Evolutionary conservation across 1,284 basidiomycete species (phyloP).

Genomic region (Macrocystidia cucumis): DNA sequence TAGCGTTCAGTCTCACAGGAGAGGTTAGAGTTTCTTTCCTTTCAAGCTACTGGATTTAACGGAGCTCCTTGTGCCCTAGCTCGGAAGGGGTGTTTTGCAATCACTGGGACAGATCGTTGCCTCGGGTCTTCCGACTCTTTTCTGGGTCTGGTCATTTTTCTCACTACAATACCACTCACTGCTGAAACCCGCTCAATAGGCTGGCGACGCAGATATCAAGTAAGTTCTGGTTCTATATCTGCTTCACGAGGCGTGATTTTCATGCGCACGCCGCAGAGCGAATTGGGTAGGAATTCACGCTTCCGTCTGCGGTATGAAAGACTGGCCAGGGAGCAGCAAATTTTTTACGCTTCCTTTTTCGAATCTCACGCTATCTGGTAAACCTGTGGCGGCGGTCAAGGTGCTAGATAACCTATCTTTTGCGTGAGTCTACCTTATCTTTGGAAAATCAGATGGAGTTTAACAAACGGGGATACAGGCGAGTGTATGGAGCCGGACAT

Average conservation of each 20-base stretch:
- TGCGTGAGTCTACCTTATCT: constrained; percentile 27
- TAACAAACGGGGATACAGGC: constrained; percentile 21
- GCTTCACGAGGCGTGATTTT: constrained; percentile 1
- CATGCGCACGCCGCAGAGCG: constrained; percentile 44
- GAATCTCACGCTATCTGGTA: constrained; percentile 50
- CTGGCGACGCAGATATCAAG: constrained; percentile 62
- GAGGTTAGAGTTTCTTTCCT: not conserved
- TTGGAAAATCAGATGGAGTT: no score
- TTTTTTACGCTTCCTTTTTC: constrained; percentile 41
- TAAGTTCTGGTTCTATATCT: constrained; percentile 16
- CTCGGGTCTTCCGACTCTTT: constrained; percentile 46
- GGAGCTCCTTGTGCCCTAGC: no score
- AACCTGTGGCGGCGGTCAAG: constrained; percentile 45
- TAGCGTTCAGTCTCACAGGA: not conserved
- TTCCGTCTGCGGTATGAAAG: constrained; percentile 48
- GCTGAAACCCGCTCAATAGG: constrained; percentile 26
- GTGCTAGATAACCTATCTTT: constrained; percentile 62
- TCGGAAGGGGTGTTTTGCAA: no score
- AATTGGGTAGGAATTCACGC: constrained; percentile 58
- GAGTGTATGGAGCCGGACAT: constrained; percentile 48
- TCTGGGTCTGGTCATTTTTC: no score
- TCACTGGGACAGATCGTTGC: constrained; percentile 43
- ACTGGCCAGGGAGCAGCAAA: constrained; percentile 49
- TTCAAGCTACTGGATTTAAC: no score
- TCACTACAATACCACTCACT: no score